Percentiles rank a stretch among this genome's conserved stretches.
Evolutionary conservation across 2,329 filamentous ascomycete genomes (phyloP).

Genomic region (Paecilomyces sp.): DNA sequence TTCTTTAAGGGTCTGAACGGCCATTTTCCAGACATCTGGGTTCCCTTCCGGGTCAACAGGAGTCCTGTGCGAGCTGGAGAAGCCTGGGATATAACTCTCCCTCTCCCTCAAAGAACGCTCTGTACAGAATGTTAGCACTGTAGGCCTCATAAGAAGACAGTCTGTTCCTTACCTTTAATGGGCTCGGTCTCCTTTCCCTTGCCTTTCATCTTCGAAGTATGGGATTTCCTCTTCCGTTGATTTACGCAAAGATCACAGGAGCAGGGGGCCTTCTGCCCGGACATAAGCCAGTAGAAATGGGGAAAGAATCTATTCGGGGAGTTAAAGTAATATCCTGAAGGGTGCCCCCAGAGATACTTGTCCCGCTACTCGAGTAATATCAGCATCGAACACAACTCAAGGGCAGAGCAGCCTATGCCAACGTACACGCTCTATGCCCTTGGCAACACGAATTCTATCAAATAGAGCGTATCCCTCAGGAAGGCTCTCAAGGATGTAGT

Average conservation of each 20-base stretch:
- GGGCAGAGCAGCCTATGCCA: not conserved
- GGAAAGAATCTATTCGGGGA: slow-evolving; percentile 49
- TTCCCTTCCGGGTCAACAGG: slow-evolving; percentile 45
- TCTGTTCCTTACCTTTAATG: not conserved
- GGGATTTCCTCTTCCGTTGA: slow-evolving; percentile 3
- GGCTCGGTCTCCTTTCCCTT: not conserved
- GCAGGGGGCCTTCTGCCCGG: slow-evolving; percentile 39
- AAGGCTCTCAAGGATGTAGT: slow-evolving; percentile 46
- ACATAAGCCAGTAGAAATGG: slow-evolving; percentile 53
- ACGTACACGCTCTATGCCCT: slow-evolving; percentile 19
- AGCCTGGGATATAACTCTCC: not conserved
- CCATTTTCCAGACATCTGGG: slow-evolving; percentile 45
- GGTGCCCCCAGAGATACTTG: slow-evolving; percentile 53
- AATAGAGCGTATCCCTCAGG: slow-evolving; percentile 50
- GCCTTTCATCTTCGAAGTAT: slow-evolving; percentile 1
- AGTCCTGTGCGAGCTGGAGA: not conserved
- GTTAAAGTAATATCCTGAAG: slow-evolving; percentile 42
- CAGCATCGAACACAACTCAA: not conserved
- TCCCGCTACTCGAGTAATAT: slow-evolving; percentile 34
- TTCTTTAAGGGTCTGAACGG: slow-evolving; percentile 43
- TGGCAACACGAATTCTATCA: slow-evolving; percentile 39
- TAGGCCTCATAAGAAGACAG: not conserved
- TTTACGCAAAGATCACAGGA: slow-evolving; percentile 43
- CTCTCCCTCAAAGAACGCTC: slow-evolving; percentile 1
- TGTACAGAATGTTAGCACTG: not conserved